A percentile compares a stretch with the other conserved stretches of the same genome.
These are phyloP conservation scores for Cryptococcus maquisensis DNA, from an alignment of 1,284 basidiomycete species.

Conservation along the genomic window DNA sequence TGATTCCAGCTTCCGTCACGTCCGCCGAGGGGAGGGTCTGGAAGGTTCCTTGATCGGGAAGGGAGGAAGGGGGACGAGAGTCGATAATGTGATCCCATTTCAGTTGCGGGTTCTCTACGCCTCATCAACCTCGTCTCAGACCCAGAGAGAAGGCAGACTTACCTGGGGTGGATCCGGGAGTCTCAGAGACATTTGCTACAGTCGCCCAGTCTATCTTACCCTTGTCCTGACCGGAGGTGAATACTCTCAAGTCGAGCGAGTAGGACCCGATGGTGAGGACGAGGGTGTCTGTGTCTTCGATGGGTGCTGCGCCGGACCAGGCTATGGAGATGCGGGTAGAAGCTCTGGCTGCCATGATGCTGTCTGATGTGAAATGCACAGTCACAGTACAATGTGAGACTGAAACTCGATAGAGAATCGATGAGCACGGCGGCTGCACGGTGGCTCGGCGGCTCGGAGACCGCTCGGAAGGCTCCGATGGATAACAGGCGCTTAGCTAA, in stretches of 20 bases:
- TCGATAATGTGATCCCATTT: conserved; percentile 32
- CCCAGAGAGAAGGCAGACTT: not conserved
- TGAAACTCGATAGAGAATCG: too few relatives aligned
- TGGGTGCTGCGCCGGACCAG: conserved; percentile 24
- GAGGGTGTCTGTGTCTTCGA: conserved; percentile 38
- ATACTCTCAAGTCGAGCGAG: conserved; percentile 34
- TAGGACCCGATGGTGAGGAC: conserved; percentile 34
- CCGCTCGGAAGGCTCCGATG: not conserved
- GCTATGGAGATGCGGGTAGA: conserved; percentile 35
- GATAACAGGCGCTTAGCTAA: not conserved
- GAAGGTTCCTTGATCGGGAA: conserved; percentile 30
- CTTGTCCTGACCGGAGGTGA: conserved; percentile 13
- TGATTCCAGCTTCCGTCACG: conserved; percentile 30
- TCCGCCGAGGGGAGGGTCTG: conserved; percentile 25
- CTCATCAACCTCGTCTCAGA: not conserved
- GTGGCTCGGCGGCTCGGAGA: too few relatives aligned
- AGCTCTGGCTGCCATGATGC: conserved; percentile 23
- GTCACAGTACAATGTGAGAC: too few relatives aligned
- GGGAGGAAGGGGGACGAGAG: conserved; percentile 16
- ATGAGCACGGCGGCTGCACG: too few relatives aligned
- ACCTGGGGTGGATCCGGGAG: conserved; percentile 17
- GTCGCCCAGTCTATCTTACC: conserved; percentile 31
- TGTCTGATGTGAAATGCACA: too few relatives aligned
- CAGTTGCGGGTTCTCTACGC: conserved; percentile 21
- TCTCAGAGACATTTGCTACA: conserved; percentile 16